These are phyloP conservation scores for Verticillium klebahnii DNA, from an alignment of 2,329 filamentous ascomycete genomes.

Conservation along the genomic window DNA sequence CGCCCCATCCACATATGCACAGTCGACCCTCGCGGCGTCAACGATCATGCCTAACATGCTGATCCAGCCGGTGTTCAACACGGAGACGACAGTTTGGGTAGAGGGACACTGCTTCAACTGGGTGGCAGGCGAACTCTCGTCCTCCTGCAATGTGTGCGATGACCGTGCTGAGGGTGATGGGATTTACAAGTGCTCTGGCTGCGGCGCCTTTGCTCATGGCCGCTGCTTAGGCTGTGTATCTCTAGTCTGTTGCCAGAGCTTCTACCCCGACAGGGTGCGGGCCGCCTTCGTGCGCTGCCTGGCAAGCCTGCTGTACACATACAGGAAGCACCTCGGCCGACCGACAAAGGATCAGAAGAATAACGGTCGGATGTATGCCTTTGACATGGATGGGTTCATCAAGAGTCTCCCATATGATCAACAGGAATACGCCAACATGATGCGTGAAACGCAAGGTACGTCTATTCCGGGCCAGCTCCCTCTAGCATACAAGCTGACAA, in stretches of 20 bases:
- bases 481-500: conserved; percentile 14
- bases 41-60: conserved; percentile 85
- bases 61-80: conserved; percentile 73
- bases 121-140: conserved; percentile 52
- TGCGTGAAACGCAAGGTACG: conserved; percentile 63
- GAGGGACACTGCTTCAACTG: conserved; percentile 79
- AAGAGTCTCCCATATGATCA: conserved; percentile 62
- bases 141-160: conserved; percentile 69
- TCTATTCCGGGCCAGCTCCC: background rate
- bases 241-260: conserved; percentile 59
- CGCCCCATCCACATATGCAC: conserved; percentile 78
- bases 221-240: conserved; percentile 59
- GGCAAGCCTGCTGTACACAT: conserved; percentile 62
- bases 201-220: conserved; percentile 51
- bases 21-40: conserved; percentile 79
- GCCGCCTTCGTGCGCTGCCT: conserved; percentile 62
- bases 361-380: conserved; percentile 56
- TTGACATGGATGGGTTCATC: conserved; percentile 62
- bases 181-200: conserved; percentile 69
- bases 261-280: conserved; percentile 56
- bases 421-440: conserved; percentile 59
- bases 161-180: conserved; percentile 69
- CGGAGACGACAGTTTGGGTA: conserved; percentile 76
- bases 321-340: conserved; percentile 58
- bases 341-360: conserved; percentile 57